These are phyloP conservation scores for Santalum album DNA, from an alignment of 164 flowering plant genomes.

Conservation along the genomic window DNA sequence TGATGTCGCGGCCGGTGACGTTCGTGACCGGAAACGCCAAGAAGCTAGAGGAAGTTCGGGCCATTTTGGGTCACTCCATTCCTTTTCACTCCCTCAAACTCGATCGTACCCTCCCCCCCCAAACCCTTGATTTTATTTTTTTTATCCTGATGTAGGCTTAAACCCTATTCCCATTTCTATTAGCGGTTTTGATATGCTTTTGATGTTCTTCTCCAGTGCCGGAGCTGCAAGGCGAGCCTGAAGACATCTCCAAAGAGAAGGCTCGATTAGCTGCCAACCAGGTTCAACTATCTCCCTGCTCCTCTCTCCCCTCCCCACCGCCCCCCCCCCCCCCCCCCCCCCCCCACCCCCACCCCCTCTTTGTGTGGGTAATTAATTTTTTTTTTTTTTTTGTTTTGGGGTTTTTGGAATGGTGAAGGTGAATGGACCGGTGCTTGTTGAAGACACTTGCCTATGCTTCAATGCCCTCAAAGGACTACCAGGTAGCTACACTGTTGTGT, in stretches of 20 bases:
- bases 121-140: background rate
- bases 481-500: slow-evolving; percentile 24
- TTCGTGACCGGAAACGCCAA: slow-evolving; percentile 95
- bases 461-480: slow-evolving; percentile 91
- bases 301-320: background rate
- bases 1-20: slow-evolving; percentile 67
- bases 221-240: slow-evolving; percentile 95
- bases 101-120: slow-evolving; percentile 34
- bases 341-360: too few relatives aligned
- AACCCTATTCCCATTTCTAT: background rate
- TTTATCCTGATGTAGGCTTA: background rate
- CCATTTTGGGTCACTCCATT: slow-evolving; percentile 71
- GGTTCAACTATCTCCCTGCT: slow-evolving; percentile 20
- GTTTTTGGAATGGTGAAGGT: slow-evolving; percentile 32
- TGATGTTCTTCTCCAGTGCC: slow-evolving; percentile 41
- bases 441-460: slow-evolving; percentile 96
- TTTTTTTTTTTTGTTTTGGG: background rate
- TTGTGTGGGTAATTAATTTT: too few relatives aligned
- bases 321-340: too few relatives aligned
- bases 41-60: slow-evolving; percentile 87
- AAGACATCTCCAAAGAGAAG: slow-evolving; percentile 87
- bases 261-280: slow-evolving; percentile 82
- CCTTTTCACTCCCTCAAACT: slow-evolving; percentile 91
- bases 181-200: background rate
- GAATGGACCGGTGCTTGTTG: slow-evolving; percentile 88